Conservation (phyloP, 192 early-diverging fungal species). For the Coemansia sp. region DNA sequence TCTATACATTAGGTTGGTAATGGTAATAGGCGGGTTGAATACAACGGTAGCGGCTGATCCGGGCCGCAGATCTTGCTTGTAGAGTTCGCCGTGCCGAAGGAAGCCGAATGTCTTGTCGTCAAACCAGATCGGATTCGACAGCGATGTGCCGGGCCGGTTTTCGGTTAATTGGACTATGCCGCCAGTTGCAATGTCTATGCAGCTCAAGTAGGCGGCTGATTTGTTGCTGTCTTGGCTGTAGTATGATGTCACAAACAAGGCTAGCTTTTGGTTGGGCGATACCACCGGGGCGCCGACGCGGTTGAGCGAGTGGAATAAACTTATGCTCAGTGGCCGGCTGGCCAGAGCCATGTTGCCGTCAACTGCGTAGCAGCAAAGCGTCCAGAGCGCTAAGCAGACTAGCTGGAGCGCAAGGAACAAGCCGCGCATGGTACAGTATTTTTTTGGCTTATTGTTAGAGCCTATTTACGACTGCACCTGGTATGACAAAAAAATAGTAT, state of each 20-base stretch:
- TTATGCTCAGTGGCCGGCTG: slow-evolving; percentile 27
- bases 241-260: slow-evolving; percentile 23
- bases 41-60: slow-evolving; percentile 8
- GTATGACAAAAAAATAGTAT: not conserved
- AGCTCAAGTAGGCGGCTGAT: slow-evolving; percentile 27
- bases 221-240: slow-evolving; percentile 33
- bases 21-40: slow-evolving; percentile 21
- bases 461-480: not conserved
- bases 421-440: not conserved
- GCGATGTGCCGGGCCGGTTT: slow-evolving; percentile 13
- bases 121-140: slow-evolving; percentile 37
- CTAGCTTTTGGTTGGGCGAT: slow-evolving; percentile 32
- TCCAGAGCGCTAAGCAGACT: slow-evolving; percentile 10
- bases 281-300: slow-evolving; percentile 28
- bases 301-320: slow-evolving; percentile 24
- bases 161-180: slow-evolving; percentile 28
- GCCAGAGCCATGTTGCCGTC: slow-evolving; percentile 10
- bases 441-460: not conserved
- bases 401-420: not conserved
- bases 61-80: slow-evolving; percentile 25
- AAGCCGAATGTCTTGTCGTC: slow-evolving; percentile 33
- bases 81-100: slow-evolving; percentile 20
- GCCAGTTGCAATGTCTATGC: slow-evolving; percentile 25
- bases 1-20: slow-evolving; percentile 23
- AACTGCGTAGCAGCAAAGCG: slow-evolving; percentile 3